Evolutionary conservation across 169 alveolate genomes (phyloP).

Genomic region (Plasmodium reichenowi): DNA sequence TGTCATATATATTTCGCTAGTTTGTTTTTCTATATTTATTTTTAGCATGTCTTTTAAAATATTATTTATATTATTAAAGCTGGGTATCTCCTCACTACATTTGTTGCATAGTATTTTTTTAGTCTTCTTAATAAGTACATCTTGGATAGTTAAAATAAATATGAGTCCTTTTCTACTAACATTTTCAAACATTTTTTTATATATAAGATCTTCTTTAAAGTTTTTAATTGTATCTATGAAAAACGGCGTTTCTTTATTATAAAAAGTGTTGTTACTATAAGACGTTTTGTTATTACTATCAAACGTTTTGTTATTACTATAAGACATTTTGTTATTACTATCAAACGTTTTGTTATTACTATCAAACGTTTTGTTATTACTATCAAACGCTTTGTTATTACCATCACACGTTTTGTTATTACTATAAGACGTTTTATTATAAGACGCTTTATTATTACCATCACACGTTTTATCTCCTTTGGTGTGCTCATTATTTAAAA

Average conservation of each 20-base stretch:
- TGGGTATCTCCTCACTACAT: constrained; percentile 3
- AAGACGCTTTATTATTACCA: no score
- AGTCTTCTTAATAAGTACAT: constrained; percentile 45
- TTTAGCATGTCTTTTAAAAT: constrained; percentile 50
- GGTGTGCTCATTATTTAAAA: no score
- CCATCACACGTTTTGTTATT: no score
- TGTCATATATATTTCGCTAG: constrained; percentile 68
- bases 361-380: neutral
- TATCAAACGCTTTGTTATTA: no score
- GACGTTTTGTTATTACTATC: neutral
- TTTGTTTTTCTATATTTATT: constrained; percentile 71
- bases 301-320: neutral
- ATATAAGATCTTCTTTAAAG: constrained; percentile 4
- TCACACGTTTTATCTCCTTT: no score
- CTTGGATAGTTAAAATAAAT: constrained; percentile 54
- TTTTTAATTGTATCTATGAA: constrained; percentile 12
- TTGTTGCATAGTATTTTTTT: constrained; percentile 43
- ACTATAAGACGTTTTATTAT: no score
- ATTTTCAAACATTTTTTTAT: constrained; percentile 30
- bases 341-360: neutral
- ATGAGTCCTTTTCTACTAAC: constrained; percentile 33
- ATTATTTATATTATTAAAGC: constrained; percentile 5
- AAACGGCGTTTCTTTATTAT: no score
- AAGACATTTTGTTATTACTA: neutral
- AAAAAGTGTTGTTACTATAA: neutral